Conservation (phyloP, 2,329 filamentous ascomycete genomes). For the Paramyrothecium sp. region DNA sequence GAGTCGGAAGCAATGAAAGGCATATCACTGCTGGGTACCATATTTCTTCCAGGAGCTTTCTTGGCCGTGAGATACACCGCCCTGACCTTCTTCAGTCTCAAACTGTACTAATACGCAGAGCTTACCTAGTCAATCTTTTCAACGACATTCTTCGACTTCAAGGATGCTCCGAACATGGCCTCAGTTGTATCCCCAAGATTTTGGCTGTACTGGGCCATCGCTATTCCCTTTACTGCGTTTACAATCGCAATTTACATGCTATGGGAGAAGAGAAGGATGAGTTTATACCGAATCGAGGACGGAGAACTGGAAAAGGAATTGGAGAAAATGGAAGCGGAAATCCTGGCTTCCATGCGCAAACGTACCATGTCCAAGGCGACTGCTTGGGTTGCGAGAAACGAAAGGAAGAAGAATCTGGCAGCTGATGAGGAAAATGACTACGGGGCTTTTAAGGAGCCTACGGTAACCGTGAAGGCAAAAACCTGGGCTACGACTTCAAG, state of each 20-base stretch:
- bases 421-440: background rate
- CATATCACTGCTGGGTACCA: background rate
- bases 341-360: background rate
- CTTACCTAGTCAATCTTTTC: background rate
- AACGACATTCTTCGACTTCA: background rate
- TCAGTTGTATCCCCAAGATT: background rate
- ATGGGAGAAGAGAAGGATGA: background rate
- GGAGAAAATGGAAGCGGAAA: background rate
- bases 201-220: background rate
- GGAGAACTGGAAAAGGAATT: background rate
- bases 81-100: no score
- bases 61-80: background rate
- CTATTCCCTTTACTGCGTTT: background rate
- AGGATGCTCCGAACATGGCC: background rate
- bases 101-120: no score
- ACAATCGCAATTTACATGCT: background rate
- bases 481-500: background rate
- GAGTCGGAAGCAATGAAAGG: background rate
- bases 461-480: background rate
- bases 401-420: background rate
- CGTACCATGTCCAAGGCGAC: background rate
- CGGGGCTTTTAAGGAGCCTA: background rate
- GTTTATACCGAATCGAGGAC: background rate
- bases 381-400: background rate
- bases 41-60: background rate